Percentiles rank a stretch among this genome's conserved stretches.
phyloP scores from a whole-genome alignment of 306 rosid genomes.

The Cajanus cajan region DNA sequence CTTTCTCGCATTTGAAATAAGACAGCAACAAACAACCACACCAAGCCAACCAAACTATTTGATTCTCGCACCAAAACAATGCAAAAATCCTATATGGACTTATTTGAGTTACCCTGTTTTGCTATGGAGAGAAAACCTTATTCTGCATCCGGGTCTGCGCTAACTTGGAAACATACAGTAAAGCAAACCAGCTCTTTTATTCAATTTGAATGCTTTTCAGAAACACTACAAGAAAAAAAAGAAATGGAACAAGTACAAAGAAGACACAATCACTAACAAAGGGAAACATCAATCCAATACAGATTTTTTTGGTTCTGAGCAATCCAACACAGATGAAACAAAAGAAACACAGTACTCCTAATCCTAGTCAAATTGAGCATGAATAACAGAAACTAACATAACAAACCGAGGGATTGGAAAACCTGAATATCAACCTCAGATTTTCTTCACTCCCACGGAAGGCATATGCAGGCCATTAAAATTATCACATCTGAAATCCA shows the following conservation, averaged over 20 bases:
- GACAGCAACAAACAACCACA: slow-evolving; percentile 22
- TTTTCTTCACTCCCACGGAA: too few relatives aligned
- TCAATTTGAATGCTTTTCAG: slow-evolving; percentile 5
- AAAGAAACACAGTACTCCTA: too few relatives aligned
- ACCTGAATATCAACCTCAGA: too few relatives aligned
- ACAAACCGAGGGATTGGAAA: too few relatives aligned
- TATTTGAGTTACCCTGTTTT: slow-evolving; percentile 24
- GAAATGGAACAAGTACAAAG: slow-evolving; percentile 33
- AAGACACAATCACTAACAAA: slow-evolving; percentile 27
- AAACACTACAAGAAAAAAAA: slow-evolving; percentile 20
- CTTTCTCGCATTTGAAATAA: slow-evolving; percentile 35
- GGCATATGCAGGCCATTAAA: too few relatives aligned
- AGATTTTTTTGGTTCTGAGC: too few relatives aligned
- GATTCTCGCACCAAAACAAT: not conserved
- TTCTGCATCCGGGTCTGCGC: slow-evolving; percentile 27
- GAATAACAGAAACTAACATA: too few relatives aligned
- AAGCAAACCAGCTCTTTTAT: slow-evolving; percentile 27
- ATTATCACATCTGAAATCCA: slow-evolving; percentile 34
- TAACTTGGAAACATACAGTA: slow-evolving; percentile 31
- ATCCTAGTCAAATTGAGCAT: too few relatives aligned
- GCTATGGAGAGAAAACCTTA: slow-evolving; percentile 11
- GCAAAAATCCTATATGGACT: slow-evolving; percentile 25
- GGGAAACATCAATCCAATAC: slow-evolving; percentile 36
- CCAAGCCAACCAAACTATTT: slow-evolving; percentile 26
- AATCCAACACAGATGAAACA: too few relatives aligned